phyloP scores from a whole-genome alignment of 305 asterid genomes.

The Fraxinus paxiana region DNA sequence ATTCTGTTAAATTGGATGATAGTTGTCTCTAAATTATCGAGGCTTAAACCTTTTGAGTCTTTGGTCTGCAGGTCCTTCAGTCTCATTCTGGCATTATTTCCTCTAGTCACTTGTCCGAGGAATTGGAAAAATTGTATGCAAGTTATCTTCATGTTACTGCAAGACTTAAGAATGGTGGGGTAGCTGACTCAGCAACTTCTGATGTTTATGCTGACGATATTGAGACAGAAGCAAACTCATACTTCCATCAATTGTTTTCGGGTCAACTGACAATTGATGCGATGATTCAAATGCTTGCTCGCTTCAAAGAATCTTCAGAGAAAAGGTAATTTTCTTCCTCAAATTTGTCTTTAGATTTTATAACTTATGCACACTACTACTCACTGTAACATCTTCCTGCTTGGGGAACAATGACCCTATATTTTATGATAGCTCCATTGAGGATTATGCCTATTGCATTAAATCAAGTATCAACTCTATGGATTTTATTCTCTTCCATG shows the following conservation, averaged over 20 bases:
- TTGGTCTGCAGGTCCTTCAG: conserved; percentile 64
- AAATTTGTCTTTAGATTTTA: conserved; percentile 3
- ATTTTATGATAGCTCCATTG: conserved; percentile 9
- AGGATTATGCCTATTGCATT: conserved; percentile 10
- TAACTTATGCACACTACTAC: neutral
- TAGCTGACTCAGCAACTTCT: conserved; percentile 48
- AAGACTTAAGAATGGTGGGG: conserved; percentile 50
- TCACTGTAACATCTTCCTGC: neutral
- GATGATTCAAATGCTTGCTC: conserved; percentile 84
- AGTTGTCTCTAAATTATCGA: conserved; percentile 2
- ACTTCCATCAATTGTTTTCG: conserved; percentile 91
- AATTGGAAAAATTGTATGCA: conserved; percentile 62
- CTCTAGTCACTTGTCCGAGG: conserved; percentile 61
- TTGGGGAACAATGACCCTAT: conserved; percentile 7
- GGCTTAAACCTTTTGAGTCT: conserved; percentile 19
- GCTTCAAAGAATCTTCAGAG: conserved; percentile 81
- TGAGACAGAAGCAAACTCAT: conserved; percentile 74
- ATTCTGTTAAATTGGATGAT: conserved; percentile 3
- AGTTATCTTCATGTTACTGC: conserved; percentile 52
- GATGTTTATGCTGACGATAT: conserved; percentile 72
- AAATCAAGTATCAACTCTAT: neutral
- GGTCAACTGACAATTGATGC: conserved; percentile 63
- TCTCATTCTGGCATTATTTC: conserved; percentile 58
- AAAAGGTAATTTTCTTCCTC: conserved; percentile 45
- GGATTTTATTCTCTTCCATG: neutral